phyloP scores from a whole-genome alignment of 1,284 basidiomycete genomes.

The Amylostereum areolatum region DNA sequence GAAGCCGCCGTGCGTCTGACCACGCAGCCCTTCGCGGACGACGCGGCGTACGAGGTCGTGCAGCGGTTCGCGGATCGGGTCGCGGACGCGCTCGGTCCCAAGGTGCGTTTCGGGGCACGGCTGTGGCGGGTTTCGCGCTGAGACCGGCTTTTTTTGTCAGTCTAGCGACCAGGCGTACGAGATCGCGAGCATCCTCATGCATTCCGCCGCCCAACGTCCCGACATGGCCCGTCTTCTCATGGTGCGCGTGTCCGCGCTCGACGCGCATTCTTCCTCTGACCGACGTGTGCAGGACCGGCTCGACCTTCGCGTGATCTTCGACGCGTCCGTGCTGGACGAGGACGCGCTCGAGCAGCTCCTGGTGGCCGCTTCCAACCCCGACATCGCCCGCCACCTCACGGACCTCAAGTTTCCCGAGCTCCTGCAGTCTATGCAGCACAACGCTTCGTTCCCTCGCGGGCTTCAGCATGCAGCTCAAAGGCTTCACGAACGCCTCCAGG shows the following conservation, averaged over 20 bases:
- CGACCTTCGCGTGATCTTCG: slow-evolving; percentile 49
- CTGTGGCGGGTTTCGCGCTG: no score
- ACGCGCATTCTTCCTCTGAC: neutral
- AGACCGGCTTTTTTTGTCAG: no score
- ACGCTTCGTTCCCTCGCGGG: slow-evolving; percentile 31
- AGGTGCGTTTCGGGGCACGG: slow-evolving; percentile 35
- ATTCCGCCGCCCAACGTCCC: slow-evolving; percentile 59
- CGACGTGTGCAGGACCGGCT: slow-evolving; percentile 40
- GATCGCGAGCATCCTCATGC: slow-evolving; percentile 52
- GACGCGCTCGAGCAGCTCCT: slow-evolving; percentile 47
- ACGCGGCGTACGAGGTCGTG: slow-evolving; percentile 38
- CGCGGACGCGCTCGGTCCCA: slow-evolving; percentile 41
- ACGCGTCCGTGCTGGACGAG: slow-evolving; percentile 45
- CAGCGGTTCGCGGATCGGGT: slow-evolving; percentile 48
- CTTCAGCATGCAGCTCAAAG: slow-evolving; percentile 37
- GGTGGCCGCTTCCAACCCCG: slow-evolving; percentile 57
- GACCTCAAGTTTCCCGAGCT: slow-evolving; percentile 34
- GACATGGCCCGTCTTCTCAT: slow-evolving; percentile 35
- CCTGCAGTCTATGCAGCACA: slow-evolving; percentile 35
- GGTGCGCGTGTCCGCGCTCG: slow-evolving; percentile 22
- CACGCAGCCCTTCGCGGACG: slow-evolving; percentile 51
- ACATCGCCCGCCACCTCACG: slow-evolving; percentile 46
- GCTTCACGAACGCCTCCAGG: slow-evolving; percentile 42
- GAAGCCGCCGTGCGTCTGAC: slow-evolving; percentile 45
- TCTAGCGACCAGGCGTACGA: slow-evolving; percentile 48